Evolutionary conservation across 192 early-diverging fungal species (phyloP), one percentile per base, ranked within the genome.

Genomic region (Podila horticola): DNA sequence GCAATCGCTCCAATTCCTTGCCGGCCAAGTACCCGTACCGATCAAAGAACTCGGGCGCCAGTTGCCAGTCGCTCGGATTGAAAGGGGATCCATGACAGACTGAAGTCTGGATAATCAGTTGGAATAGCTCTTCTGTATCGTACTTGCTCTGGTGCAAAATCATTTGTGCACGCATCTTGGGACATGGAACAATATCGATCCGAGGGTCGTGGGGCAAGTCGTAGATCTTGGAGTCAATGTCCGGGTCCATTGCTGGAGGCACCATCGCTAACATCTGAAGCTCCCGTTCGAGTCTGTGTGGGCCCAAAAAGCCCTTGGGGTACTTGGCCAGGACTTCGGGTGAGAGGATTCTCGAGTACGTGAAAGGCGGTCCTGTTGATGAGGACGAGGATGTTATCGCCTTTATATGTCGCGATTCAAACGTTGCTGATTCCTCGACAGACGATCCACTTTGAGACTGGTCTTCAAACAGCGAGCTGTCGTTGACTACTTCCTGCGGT

Each of bases 71-170:
- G 29, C 68, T 57, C 20, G 66, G 62, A 63, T 82, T 61, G 6
- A 74, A 7, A 0, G 84, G 71, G 3, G 66, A 62, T 7, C 84
- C 84, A 58, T 85, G 84, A 71, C 84, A 85, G 50, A 74, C 82
- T 0, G 84, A 71, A 19, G 67, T 64, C 2, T 71, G 58, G 2
- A 74, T 48, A 30, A 85, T 22, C 36, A 85, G 31, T 5, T 85
- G 71, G 26, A 69, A 73, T 10, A 85, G 24, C 51, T 82, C 71
- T 3, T 82, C 71, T 10, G 74, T 28, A 52, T 82, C 69, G 48
- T 77, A 82, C 33, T 74, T 70, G 64, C 61, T 45, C 17, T 74
- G 74, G 60, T 82, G 73, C 31, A 82, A 66, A 68, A 85, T 85
- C 79, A 85, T 85, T 36, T 82, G 73, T 0, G 84, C 76, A 20